Percentiles rank a stretch among this genome's conserved stretches.
phyloP scores from a whole-genome alignment of 2,329 filamentous ascomycete genomes.

The Sarocladium strictum region DNA sequence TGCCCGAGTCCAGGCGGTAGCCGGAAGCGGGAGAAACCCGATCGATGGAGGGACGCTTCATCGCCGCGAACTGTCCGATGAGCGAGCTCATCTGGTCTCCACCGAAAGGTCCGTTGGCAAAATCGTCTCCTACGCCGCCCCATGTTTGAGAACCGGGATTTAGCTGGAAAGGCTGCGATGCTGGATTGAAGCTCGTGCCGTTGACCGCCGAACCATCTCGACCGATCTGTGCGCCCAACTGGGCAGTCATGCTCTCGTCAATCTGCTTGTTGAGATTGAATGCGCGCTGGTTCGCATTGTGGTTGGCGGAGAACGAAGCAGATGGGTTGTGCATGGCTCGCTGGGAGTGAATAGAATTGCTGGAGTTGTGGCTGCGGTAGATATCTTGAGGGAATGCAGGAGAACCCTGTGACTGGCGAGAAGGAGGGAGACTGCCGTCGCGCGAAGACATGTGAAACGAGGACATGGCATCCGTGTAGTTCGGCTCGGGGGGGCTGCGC shows the following conservation, averaged over 20 bases:
- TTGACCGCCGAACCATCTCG: conserved; percentile 4
- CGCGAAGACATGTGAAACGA: conserved; percentile 33
- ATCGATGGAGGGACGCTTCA: conserved; percentile 34
- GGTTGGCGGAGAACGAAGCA: conserved; percentile 36
- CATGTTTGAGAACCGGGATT: conserved; percentile 43
- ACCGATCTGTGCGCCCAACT: conserved; percentile 9
- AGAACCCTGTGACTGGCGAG: conserved; percentile 45
- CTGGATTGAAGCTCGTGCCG: conserved; percentile 21
- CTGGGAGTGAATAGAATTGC: conserved; percentile 41
- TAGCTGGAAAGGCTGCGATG: conserved; percentile 36
- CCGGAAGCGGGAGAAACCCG: conserved; percentile 27
- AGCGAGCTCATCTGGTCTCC: conserved; percentile 26
- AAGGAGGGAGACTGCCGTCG: conserved; percentile 50
- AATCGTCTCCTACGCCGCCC: conserved; percentile 22
- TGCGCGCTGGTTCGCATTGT: conserved; percentile 32
- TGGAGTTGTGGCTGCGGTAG: conserved; percentile 37
- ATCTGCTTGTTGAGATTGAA: conserved; percentile 32
- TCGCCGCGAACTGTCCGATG: conserved; percentile 17
- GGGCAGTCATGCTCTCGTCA: conserved; percentile 28
- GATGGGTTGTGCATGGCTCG: conserved; percentile 38
- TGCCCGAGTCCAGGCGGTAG: conserved; percentile 23
- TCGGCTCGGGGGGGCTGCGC: conserved; percentile 29
- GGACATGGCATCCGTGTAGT: conserved; percentile 33
- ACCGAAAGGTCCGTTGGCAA: conserved; percentile 15
- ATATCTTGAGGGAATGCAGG: conserved; percentile 26